Evolutionary conservation across 768 basidiomycete species (phyloP).

Genomic region (Xerocomellus amylosporus): DNA sequence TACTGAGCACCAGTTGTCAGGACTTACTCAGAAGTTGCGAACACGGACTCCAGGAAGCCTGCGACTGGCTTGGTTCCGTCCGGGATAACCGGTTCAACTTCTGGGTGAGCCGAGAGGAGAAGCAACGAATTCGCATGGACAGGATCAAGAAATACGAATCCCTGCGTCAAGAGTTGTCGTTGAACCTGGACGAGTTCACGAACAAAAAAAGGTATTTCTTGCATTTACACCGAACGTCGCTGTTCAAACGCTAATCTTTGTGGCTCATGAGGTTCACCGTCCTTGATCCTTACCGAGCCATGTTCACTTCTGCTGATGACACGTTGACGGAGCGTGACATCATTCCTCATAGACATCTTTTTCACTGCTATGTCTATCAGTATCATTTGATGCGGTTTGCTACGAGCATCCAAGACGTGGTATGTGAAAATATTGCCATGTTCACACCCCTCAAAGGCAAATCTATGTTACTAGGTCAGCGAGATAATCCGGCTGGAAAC

Average conservation of each 20-base stretch:
- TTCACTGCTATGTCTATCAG: conserved; percentile 74
- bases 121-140: conserved; percentile 31
- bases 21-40: conserved; percentile 48
- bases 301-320: conserved; percentile 42
- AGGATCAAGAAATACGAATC: conserved; percentile 38
- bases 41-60: conserved; percentile 39
- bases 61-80: conserved; percentile 50
- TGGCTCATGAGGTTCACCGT: conserved; percentile 40
- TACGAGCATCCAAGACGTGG: conserved; percentile 31
- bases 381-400: conserved; percentile 45
- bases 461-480: conserved; percentile 43
- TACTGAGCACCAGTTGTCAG: conserved; percentile 53
- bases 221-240: neutral
- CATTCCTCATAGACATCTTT: conserved; percentile 67
- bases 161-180: conserved; percentile 36
- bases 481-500: conserved; percentile 57
- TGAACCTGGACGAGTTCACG: conserved; percentile 45
- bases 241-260: neutral
- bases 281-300: conserved; percentile 58
- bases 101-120: conserved; percentile 33
- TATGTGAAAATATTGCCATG: conserved; percentile 19
- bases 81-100: conserved; percentile 37
- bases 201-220: conserved; percentile 46
- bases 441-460: neutral
- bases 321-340: conserved; percentile 34